A percentile compares a stretch with the other conserved stretches of the same genome.
phyloP scores from a whole-genome alignment of 176 grass and related monocot species.

The Phoenix roebelenii region DNA sequence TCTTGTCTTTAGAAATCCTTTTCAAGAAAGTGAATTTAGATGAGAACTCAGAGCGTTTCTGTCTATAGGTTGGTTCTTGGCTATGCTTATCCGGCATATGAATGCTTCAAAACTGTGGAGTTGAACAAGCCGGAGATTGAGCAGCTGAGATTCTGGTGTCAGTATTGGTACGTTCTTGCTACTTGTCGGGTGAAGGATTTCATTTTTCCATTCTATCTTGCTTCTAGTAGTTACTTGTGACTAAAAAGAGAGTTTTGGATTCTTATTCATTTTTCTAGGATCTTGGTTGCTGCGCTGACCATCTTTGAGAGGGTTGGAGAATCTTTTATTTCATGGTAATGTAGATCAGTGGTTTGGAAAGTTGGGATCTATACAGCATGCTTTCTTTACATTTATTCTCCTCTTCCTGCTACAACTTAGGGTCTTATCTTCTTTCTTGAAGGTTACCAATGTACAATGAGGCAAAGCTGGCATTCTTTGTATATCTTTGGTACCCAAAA shows the following conservation, averaged over 20 bases:
- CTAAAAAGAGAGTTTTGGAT: background rate
- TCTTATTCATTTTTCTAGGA: conserved; percentile 41
- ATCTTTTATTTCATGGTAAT: conserved; percentile 87
- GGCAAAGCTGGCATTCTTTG: conserved; percentile 77
- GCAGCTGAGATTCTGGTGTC: conserved; percentile 96
- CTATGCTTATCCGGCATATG: conserved; percentile 96
- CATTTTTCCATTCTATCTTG: background rate
- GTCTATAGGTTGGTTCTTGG: conserved; percentile 61
- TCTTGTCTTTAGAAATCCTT: too few species aligned
- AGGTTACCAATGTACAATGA: conserved; percentile 96
- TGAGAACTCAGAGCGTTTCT: background rate
- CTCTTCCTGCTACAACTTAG: background rate
- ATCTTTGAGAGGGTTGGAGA: conserved; percentile 95
- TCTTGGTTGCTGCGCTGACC: conserved; percentile 82
- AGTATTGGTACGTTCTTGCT: conserved; percentile 67
- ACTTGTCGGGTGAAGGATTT: background rate
- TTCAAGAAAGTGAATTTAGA: too few species aligned
- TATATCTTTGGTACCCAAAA: conserved; percentile 95
- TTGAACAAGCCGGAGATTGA: conserved; percentile 95
- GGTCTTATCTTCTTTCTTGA: conserved; percentile 26
- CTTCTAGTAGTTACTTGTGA: too few species aligned
- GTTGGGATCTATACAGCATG: too few species aligned
- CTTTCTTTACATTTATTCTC: background rate
- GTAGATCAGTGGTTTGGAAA: background rate
- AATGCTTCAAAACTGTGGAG: conserved; percentile 99